Base-by-base conservation (phyloP, 2,329 filamentous ascomycete genomes). In the Kalmusia sp. region DNA sequence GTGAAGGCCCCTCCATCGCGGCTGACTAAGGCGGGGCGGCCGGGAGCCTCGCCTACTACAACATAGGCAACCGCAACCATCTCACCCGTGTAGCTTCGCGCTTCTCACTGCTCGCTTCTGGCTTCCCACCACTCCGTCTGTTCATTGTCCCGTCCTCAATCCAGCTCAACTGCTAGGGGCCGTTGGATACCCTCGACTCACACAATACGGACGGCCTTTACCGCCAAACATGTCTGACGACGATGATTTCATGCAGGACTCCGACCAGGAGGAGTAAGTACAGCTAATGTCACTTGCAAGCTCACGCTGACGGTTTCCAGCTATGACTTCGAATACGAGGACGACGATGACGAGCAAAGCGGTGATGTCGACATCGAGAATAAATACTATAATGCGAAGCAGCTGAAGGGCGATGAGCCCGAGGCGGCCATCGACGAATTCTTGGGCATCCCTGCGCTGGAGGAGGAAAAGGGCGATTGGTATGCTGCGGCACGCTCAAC, bases 331-430 rank as follows among this genome's bases (percentile, higher is more conserved):
- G 93, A 98, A 71, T 98, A 97, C 76, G 93, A 97, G 73, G 95
- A 92, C 65, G 92, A 92, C 61, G 92, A 96, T 51, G 92, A 95
- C 43, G 91, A 96, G 37, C 89, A 96, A 52, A 87, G 85, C 27
- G 92, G 88, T 52, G 92, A 97, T 73, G 90, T 97, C 66, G 92
- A 93, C 63, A 96, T 98, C 73, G 95, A 99, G 75, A 99, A 99
- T 81, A 97, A 96, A 79, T 99, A 99, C 81, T 99, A 98, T 83
- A 98, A 97, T 77, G 95, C 95, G 37, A 99, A 99, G 78, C 93
- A 98, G 79, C 87, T 96, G 72, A 99, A 98, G 80, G 82, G 82
- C 37, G 88, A 88, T 58, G 92, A 93, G 52, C 92, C 93, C 0
- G 86, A 95, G 68, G 92, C 92, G 64, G 95, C 95, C 2, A 90